Evolutionary conservation across 495 filamentous ascomycete genomes (phyloP), one percentile per base, ranked within the genome.

Genomic region (Lasiosphaeria ovina): DNA sequence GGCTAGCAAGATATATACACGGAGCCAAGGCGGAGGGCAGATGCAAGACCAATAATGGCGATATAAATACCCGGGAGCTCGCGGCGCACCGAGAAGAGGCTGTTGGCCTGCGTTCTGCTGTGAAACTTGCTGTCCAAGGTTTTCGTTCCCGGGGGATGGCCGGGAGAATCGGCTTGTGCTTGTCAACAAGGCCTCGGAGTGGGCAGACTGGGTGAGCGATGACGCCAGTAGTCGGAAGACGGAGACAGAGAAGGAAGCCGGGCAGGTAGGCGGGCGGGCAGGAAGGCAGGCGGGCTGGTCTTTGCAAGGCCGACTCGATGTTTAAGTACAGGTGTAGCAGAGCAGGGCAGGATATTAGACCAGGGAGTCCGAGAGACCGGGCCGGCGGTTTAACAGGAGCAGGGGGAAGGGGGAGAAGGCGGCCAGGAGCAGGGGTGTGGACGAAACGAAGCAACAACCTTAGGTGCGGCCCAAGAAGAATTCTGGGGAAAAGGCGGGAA

Each of bases 1-100:
- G 11, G 11, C 38, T 57, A 38, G 32, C 36, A 17, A 47, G 12
- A 47, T 47, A n/a, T 47, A 14, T 11, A 8, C 12, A n/a, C 44
- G 44, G 17, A 55, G 36, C n/a, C 3, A 54, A 38, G 51, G 36
- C 4, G 34, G 32, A 14, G 14, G 9, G 36, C 8, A 48, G n/a
- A 49, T 14, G 40, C 34, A 40, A 55, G 54, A 49, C 14, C 52
- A 45, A 47, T 45, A 54, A 66, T 57, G 64, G 54, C 57, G 62
- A 55, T 69, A 67, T 69, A 65, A 65, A 62, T 67, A 61, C 49
- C 44, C 52, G 57, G 49, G 35, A 44, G 57, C 56, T 58, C 47
- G 56, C 51, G 56, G 34, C 34, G 51, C 45, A 38, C 33, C 10
- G 33, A 42, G 35, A 40, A 6, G 16, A 50, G 34, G 40, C 31